A percentile compares a stretch with the other conserved stretches of the same genome.
Evolutionary conservation across 192 early-diverging fungal species (phyloP).

Genomic region (Backusella macrospora): DNA sequence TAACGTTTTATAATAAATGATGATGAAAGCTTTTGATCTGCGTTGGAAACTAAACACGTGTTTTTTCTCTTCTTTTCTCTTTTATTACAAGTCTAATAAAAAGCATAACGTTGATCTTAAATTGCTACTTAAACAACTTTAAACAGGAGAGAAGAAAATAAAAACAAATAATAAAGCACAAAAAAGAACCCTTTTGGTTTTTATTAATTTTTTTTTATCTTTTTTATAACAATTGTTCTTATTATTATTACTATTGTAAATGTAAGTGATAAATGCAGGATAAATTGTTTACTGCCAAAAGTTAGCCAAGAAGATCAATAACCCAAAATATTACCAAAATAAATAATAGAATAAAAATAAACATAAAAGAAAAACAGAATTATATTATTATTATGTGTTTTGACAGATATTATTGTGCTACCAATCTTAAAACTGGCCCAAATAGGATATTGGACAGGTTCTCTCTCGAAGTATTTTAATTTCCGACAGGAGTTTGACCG

Average conservation of each 20-base stretch:
- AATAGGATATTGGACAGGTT: constrained; percentile 5
- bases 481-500: neutral
- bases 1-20: neutral
- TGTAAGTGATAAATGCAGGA: neutral
- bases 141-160: constrained; percentile 1
- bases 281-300: neutral
- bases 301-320: neutral
- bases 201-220: neutral
- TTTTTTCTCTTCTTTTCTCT: neutral
- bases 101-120: neutral
- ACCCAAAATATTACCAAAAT: constrained; percentile 4
- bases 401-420: constrained; percentile 8
- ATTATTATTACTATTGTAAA: neutral
- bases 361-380: neutral
- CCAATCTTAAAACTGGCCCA: constrained; percentile 7
- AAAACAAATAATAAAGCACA: neutral
- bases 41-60: constrained; percentile 13
- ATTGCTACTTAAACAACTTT: neutral
- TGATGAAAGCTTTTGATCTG: neutral
- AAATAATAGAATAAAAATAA: neutral
- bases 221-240: neutral
- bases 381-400: constrained; percentile 3
- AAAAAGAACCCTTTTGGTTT: neutral
- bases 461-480: neutral
- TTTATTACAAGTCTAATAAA: constrained; percentile 11